Evolutionary conservation across 176 grass and related monocot genomes (phyloP).

Genomic region (Zizania latifolia): DNA sequence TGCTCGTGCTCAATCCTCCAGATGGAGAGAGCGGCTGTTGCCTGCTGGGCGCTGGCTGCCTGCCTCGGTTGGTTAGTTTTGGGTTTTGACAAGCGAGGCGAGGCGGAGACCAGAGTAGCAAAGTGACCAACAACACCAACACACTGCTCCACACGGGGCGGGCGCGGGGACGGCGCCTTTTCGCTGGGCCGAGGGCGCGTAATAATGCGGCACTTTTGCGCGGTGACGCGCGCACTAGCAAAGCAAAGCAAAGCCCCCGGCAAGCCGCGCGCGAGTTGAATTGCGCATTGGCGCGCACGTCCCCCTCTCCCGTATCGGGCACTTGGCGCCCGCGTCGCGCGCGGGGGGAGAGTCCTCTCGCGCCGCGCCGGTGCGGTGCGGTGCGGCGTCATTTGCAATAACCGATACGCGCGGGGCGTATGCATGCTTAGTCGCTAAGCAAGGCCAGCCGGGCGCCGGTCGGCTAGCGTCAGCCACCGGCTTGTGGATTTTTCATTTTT

Average conservation of each 20-base stretch:
- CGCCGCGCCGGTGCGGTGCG: too few relatives aligned
- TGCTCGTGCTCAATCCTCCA: background rate
- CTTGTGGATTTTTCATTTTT: background rate
- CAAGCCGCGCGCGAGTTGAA: background rate
- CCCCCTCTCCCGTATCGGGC: slow-evolving; percentile 14
- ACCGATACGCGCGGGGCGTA: background rate
- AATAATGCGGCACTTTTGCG: slow-evolving; percentile 39
- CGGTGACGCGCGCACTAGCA: slow-evolving; percentile 44
- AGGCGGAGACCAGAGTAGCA: background rate
- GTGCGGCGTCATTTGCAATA: background rate
- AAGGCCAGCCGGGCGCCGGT: background rate
- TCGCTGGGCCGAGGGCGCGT: background rate
- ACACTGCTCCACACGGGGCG: background rate
- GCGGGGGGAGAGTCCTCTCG: too few relatives aligned
- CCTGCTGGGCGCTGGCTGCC: too few relatives aligned
- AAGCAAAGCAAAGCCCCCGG: background rate
- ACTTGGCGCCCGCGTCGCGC: background rate
- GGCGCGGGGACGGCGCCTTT: slow-evolving; percentile 1
- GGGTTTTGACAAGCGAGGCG: too few relatives aligned
- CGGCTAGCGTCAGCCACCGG: background rate
- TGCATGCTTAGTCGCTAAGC: slow-evolving; percentile 35
- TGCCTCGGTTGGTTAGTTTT: too few relatives aligned
- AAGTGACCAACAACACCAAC: slow-evolving; percentile 18
- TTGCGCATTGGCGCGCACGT: background rate
- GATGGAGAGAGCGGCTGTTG: background rate